Evolutionary conservation across 1,139 yeast genomes (phyloP).

Genomic region (Geotrichum reessii): DNA sequence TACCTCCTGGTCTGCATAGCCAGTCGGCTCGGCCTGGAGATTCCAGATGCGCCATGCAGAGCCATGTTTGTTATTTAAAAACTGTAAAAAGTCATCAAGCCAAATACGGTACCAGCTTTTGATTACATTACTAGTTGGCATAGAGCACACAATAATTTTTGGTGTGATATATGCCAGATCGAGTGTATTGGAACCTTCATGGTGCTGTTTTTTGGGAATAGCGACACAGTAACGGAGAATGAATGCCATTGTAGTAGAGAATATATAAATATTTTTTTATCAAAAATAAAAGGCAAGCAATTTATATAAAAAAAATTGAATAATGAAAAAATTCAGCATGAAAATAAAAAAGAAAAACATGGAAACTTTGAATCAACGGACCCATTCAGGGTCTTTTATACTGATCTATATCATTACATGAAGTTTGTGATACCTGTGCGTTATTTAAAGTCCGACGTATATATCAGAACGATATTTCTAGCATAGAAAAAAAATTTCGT

Average conservation of each 20-base stretch:
- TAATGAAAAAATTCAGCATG: too few species aligned
- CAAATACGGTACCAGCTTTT: conserved; percentile 53
- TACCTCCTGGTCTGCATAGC: conserved; percentile 42
- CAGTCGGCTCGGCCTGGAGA: conserved; percentile 55
- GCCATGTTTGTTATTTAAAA: conserved; percentile 44
- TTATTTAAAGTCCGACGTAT: neutral
- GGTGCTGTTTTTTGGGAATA: conserved; percentile 26
- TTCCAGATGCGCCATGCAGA: conserved; percentile 69
- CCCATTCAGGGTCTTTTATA: too few species aligned
- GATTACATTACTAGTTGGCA: conserved; percentile 51
- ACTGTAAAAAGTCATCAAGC: conserved; percentile 47
- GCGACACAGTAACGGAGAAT: conserved; percentile 26
- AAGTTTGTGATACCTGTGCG: neutral
- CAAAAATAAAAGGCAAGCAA: neutral
- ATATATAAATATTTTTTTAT: neutral
- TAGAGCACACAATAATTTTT: conserved; percentile 62
- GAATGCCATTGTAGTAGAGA: conserved; percentile 41
- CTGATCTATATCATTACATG: neutral
- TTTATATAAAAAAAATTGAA: neutral
- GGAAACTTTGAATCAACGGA: too few species aligned
- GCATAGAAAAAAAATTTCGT: neutral
- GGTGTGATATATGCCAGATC: conserved; percentile 65
- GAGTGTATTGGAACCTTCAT: conserved; percentile 30
- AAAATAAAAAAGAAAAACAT: neutral
- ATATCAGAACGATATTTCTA: neutral